These are phyloP conservation scores for Colletotrichum incanum DNA, from an alignment of 2,329 filamentous ascomycete genomes.

Conservation along the genomic window DNA sequence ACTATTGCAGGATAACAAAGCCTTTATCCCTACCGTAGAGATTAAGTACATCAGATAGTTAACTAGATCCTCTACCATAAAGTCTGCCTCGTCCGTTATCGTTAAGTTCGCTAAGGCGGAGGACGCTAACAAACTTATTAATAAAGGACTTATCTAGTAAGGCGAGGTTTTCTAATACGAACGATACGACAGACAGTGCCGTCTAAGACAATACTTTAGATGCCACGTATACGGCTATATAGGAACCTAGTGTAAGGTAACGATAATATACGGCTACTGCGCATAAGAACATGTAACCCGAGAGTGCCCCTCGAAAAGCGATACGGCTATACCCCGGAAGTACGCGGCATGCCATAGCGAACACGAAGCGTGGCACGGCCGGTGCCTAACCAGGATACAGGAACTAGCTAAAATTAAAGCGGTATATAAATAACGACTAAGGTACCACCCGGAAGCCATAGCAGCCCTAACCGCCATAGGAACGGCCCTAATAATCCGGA, in stretches of 20 bases:
- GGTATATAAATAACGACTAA: conserved; percentile 15
- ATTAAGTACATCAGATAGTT: conserved; percentile 25
- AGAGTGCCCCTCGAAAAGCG: conserved; percentile 16
- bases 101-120: conserved; percentile 13
- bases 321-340: background rate
- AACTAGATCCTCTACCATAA: conserved; percentile 9
- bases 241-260: conserved; percentile 40
- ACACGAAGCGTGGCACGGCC: no score
- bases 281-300: conserved; percentile 14
- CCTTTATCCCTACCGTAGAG: conserved; percentile 9
- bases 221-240: conserved; percentile 33
- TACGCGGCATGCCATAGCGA: background rate
- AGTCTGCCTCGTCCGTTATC: background rate
- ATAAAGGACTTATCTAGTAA: conserved; percentile 19
- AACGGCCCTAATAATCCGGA: background rate
- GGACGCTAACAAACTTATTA: conserved; percentile 12
- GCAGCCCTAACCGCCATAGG: background rate
- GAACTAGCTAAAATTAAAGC: conserved; percentile 19
- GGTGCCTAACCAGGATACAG: conserved; percentile 4
- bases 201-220: conserved; percentile 34
- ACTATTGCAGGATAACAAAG: conserved; percentile 23
- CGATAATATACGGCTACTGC: conserved; percentile 34
- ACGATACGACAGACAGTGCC: conserved; percentile 25
- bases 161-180: conserved; percentile 17
- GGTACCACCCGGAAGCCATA: conserved; percentile 11